Base-by-base conservation (phyloP, 202 grass and related monocot species). In the Panicum hallii region DNA sequence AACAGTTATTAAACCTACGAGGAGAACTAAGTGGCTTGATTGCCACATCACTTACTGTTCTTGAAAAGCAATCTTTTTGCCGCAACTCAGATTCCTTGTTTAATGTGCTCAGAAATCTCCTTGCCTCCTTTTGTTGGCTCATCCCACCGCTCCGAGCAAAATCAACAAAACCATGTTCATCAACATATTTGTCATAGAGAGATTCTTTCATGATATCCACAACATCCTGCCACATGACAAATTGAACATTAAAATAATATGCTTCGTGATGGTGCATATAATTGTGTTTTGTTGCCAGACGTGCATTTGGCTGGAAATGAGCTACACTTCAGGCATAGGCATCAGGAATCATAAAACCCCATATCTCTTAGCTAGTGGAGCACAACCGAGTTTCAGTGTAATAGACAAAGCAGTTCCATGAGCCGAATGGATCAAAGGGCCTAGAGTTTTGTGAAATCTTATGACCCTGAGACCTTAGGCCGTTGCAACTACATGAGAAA, bases 181-280 rank as follows among this genome's bases (percentile, higher is more conserved):
- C 93, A 56, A 95, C 88, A 86, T 80, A 99, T 90, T 99, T 99
- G 46, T 99, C 91, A 71, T 95, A 89, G 14, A 95, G 79, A 36
- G 96, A 99, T 80, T 91, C 93, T 49, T 85, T 95, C 96, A 95
- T 99, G 68, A 99, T 92, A 5, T 79, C 89, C 9, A 98, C 78
- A 72, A 89, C 93, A 79, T 95, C 93, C 93, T 98, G 86, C 57
- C 3, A 83, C 7, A 75, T 22, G 42, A 45, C 10, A 78, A 92
- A 86, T 50, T 38, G 3, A 79, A 60, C 88, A 67, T 63, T 41
- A 81, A 46, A 76, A 82, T 43, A 55, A 7, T 45, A 34, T 65
- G 12, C 23, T 3, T 26, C 43, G 1, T 23, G 3, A 36, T 65
- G 86, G 4, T 71, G 42, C 47, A 32, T 58, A 73, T 23, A 1